Base-by-base conservation (phyloP, 2,329 filamentous ascomycete genomes). In the Thelonectria olida region DNA sequence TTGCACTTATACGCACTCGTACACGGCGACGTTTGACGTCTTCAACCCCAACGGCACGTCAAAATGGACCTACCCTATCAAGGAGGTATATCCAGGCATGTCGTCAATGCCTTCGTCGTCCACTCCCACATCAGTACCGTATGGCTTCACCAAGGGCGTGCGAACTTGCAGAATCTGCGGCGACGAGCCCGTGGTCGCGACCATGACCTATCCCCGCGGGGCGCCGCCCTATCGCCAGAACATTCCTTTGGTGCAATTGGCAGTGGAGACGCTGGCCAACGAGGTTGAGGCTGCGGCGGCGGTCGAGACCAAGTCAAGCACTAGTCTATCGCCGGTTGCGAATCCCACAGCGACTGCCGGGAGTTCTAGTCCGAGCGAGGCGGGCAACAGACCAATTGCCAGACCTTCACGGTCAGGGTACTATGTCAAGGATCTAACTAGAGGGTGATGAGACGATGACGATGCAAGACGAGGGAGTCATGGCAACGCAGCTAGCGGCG, bases 71-170 rank as follows among this genome's bases (percentile, higher is more conserved):
- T 72, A 72, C 12, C 22, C 61, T 15, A 60, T 72, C 54, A 69
- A 69, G 41, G 69, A 72, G 54, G 34, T 72, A n/a, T 72, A 70
- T n/a, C 67, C 52, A 7, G 66, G 69, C 56, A 72, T 72, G 69
- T 69, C 66, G 5, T 59, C 59, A 5, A 65, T 67, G 51, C 67
- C 69, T 8, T 58, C 44, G 36, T 59, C 62, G 45, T 47, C 57
- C n/a, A 60, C 59, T 5, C 62, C 64, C 10, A 72, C 67, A 27
- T 48, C 23, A 10, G 31, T 67, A 8, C 69, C 69, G 7, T 69
- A 72, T 7, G 69, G 69, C 10, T 72, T 72, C 49, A 70, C 66
- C 2, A 20, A 66, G 8, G 58, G 36, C 15, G 49, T 64, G 7
- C 62, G 66, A 51, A 67, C 60, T 5, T 72, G 69, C 42, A 64